Conservation (phyloP, 2,329 filamentous ascomycete species). For the Botrytis aclada region DNA sequence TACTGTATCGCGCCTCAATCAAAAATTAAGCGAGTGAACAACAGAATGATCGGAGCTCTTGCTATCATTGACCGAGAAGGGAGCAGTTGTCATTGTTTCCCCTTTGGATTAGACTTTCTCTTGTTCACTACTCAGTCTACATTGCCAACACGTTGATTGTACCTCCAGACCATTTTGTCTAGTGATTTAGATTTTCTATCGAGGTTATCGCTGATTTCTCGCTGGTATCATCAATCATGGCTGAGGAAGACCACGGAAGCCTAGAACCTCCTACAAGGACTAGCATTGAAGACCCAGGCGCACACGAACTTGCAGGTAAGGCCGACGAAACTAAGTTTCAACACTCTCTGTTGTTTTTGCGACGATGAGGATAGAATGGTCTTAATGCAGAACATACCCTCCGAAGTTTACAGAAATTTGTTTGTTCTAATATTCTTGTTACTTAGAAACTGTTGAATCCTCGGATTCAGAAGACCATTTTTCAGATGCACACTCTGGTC, state of each 20-base stretch:
- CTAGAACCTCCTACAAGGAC: conserved; percentile 43
- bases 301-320: conserved; percentile 55
- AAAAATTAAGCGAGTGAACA: conserved; percentile 21
- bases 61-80: conserved; percentile 11
- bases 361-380: neutral
- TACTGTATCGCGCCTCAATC: conserved; percentile 17
- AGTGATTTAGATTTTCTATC: neutral
- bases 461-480: conserved; percentile 68
- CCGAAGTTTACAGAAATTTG: neutral
- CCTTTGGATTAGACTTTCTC: conserved; percentile 2
- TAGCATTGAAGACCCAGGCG: conserved; percentile 53
- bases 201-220: neutral
- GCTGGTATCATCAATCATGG: conserved; percentile 25
- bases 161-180: neutral
- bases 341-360: neutral
- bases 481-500: conserved; percentile 60
- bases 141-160: conserved; percentile 3
- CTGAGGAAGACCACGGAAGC: conserved; percentile 39
- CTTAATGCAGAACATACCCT: neutral
- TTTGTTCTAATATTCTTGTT: conserved; percentile 6
- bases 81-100: conserved; percentile 10
- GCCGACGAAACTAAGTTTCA: neutral
- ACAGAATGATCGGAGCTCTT: conserved; percentile 7
- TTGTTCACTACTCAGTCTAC: conserved; percentile 1
- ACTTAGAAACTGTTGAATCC: conserved; percentile 41